Percentiles rank a stretch among this genome's conserved stretches.
These are phyloP conservation scores for Westerdykella sp. DNA, from an alignment of 2,329 filamentous ascomycete species.

Conservation along the genomic window DNA sequence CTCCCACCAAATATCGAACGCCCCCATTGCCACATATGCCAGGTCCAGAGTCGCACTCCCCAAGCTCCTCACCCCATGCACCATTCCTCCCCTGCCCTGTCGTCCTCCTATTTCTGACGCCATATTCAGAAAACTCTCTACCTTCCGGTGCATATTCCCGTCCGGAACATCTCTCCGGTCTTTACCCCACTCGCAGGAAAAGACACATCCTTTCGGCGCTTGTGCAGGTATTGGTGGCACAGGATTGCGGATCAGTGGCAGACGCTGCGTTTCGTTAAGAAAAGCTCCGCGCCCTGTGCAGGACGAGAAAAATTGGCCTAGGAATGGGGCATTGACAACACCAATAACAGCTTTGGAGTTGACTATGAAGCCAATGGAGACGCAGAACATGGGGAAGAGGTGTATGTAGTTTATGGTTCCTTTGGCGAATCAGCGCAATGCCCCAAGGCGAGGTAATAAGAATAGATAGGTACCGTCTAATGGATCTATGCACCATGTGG, in stretches of 20 bases:
- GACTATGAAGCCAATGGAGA: too few relatives aligned
- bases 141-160: slow-evolving; percentile 64
- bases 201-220: slow-evolving; percentile 59
- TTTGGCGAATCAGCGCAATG: too few relatives aligned
- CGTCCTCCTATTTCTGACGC: slow-evolving; percentile 59
- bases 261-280: too few relatives aligned
- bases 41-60: slow-evolving; percentile 68
- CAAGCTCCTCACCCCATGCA: slow-evolving; percentile 67
- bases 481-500: slow-evolving; percentile 73
- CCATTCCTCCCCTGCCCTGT: slow-evolving; percentile 67
- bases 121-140: slow-evolving; percentile 71
- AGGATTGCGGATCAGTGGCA: too few relatives aligned
- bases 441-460: slow-evolving; percentile 34
- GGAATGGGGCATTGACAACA: too few relatives aligned
- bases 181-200: slow-evolving; percentile 75
- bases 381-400: too few relatives aligned
- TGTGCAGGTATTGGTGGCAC: too few relatives aligned
- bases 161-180: slow-evolving; percentile 60
- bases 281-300: too few relatives aligned
- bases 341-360: too few relatives aligned
- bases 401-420: too few relatives aligned
- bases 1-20: slow-evolving; percentile 55
- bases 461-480: slow-evolving; percentile 52
- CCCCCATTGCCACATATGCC: slow-evolving; percentile 68
- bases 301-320: too few relatives aligned